phyloP scores from a whole-genome alignment of 805 yeast genomes.

The Teunomyces pallodes region DNA sequence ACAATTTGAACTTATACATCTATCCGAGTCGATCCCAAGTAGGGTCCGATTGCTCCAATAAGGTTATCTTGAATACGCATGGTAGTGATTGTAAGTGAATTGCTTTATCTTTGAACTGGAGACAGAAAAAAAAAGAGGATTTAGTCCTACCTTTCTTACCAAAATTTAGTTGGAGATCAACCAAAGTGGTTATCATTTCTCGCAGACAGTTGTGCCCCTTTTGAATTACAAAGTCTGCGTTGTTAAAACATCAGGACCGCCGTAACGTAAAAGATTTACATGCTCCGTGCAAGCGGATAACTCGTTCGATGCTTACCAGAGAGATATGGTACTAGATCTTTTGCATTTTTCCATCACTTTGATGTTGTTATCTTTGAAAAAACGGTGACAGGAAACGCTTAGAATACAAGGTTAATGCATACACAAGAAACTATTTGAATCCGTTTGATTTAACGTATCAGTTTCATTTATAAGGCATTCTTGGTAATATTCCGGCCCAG shows the following conservation, averaged over 20 bases:
- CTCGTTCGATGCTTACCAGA: not conserved
- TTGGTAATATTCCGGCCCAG: constrained; percentile 6
- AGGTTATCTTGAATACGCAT: not conserved
- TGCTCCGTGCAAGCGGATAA: not conserved
- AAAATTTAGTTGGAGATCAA: not conserved
- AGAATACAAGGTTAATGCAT: constrained; percentile 3
- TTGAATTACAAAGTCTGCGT: not conserved
- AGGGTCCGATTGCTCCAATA: not conserved
- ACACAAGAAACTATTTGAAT: constrained; percentile 1
- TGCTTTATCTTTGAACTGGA: not conserved
- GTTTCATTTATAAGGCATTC: not conserved
- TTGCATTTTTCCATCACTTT: not conserved
- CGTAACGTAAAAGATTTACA: constrained; percentile 1
- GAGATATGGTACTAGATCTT: not conserved
- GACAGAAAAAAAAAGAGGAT: too few species aligned
- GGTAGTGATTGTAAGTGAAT: not conserved
- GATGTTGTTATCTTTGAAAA: not conserved
- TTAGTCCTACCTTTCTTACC: not conserved
- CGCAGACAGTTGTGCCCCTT: not conserved
- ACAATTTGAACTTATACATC: not conserved
- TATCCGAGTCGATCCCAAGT: not conserved
- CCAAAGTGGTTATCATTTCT: not conserved
- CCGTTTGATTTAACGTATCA: not conserved
- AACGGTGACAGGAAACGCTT: not conserved
- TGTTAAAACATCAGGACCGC: constrained; percentile 3